Base-by-base conservation (phyloP, 352 stramenopile genomes). In the Phytopythium boreale region DNA sequence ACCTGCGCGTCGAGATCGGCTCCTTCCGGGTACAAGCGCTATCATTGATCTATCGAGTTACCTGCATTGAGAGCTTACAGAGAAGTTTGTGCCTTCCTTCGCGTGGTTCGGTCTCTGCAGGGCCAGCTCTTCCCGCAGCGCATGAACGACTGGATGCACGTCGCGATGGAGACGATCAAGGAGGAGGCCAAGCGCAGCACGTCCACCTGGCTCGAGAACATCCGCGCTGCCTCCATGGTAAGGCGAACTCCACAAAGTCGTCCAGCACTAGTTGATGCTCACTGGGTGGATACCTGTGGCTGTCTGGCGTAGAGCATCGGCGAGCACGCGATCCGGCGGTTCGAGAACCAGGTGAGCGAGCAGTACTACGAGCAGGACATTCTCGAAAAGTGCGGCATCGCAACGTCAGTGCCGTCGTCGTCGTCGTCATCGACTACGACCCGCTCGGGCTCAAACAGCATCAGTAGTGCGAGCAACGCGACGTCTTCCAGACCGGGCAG, bases 111-210 rank as follows among this genome's bases (percentile, higher is more conserved):
- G 7, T 24, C 5, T n/a, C 17, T 39, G 3, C 64, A 91, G 84
- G 82, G 84, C n/a, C 80, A 87, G 69, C 59, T 89, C 39, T 91
- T 93, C 63, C 82, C 81, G 10, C 79, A 89, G 62, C 79, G 81
- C 27, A 90, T 90, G 75, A 90, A 87, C 62, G 81, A 88, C 56
- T 93, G 84, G 84, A 90, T 91, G 73, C 77, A 88, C 49, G 72
- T 78, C 15, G 80, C 84, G 2, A 82, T 91, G 74, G 71, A 77
- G 44, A 87, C 79, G 9, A 88, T 93, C 47, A 90, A 89, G 56
- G 80, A 90, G 62, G 76, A 90, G 58, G 82, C 84, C 2, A 93
- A 87, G 60, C 75, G 77, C 26, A 76, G 62, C 9, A 80, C 77
- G 7, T 93, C 84, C 2, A 63, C 73, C 19, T 93, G 84, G 84